Evolutionary conservation across 345 rosid genomes (phyloP).

Genomic region (Eutrema heterophyllum): DNA sequence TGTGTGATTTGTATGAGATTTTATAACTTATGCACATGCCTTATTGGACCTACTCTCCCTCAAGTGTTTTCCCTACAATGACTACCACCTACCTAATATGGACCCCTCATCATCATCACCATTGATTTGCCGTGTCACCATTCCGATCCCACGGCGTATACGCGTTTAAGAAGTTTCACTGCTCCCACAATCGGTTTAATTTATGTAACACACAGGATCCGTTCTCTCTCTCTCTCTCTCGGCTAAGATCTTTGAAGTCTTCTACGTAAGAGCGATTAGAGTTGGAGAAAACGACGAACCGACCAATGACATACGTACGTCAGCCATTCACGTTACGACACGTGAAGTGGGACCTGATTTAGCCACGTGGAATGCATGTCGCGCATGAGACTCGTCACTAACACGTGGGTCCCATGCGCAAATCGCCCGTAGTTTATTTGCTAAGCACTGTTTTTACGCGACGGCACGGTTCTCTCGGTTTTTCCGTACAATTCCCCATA

Average conservation of each 20-base stretch:
- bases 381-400: conserved; percentile 37
- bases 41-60: conserved; percentile 32
- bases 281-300: conserved; percentile 29
- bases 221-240: not conserved
- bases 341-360: not conserved
- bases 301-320: conserved; percentile 23
- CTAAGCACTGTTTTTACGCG: conserved; percentile 17
- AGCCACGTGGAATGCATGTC: conserved; percentile 27
- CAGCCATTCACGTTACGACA: conserved; percentile 21
- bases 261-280: not conserved
- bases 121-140: conserved; percentile 12
- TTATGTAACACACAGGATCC: not conserved
- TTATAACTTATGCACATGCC: conserved; percentile 32
- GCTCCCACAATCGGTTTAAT: not conserved
- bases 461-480: conserved; percentile 13
- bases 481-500: conserved; percentile 25
- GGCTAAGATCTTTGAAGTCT: conserved; percentile 12
- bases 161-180: not conserved
- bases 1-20: conserved; percentile 31
- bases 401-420: conserved; percentile 25
- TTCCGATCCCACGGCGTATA: conserved; percentile 10
- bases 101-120: conserved; percentile 32
- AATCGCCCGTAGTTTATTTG: conserved; percentile 8
- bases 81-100: conserved; percentile 32
- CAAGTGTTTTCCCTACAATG: conserved; percentile 30